Conservation (phyloP, 2,329 filamentous ascomycete species). For the Hirsutella rhossiliensis region DNA sequence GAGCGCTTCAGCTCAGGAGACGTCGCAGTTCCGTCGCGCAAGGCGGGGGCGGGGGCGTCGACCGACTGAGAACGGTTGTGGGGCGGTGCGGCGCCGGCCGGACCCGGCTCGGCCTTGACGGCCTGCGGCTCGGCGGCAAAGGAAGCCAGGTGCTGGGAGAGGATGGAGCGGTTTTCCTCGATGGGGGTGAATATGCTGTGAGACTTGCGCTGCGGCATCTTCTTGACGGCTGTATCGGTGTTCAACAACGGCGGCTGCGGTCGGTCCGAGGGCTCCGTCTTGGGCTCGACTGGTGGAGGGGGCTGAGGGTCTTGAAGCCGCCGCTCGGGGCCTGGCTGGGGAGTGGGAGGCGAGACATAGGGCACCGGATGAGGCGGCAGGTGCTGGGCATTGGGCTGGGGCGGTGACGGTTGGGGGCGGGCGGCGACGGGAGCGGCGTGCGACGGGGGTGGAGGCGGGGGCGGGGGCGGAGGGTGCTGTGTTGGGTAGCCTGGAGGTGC, state of each 20-base stretch:
- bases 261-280: constrained; percentile 34
- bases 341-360: constrained; percentile 39
- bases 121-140: constrained; percentile 44
- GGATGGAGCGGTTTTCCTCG: constrained; percentile 78
- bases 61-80: constrained; percentile 49
- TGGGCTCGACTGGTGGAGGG: constrained; percentile 37
- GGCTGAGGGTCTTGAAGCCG: constrained; percentile 39
- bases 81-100: constrained; percentile 12
- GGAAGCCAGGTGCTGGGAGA: constrained; percentile 70
- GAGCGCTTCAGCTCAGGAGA: constrained; percentile 43
- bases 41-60: constrained; percentile 44
- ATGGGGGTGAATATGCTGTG: constrained; percentile 97
- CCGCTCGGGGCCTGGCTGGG: constrained; percentile 17
- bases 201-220: constrained; percentile 63
- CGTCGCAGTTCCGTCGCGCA: constrained; percentile 37
- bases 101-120: constrained; percentile 22
- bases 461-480: constrained; percentile 32
- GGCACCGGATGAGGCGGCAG: constrained; percentile 33
- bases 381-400: constrained; percentile 43
- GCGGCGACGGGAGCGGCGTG: constrained; percentile 30
- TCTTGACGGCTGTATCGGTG: constrained; percentile 41
- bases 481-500: constrained; percentile 56
- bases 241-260: constrained; percentile 35
- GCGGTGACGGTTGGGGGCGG: constrained; percentile 47
- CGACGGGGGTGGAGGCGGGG: constrained; percentile 6